Base-by-base conservation (phyloP, 352 stramenopile species). In the Phytophthora pseudosyringae region DNA sequence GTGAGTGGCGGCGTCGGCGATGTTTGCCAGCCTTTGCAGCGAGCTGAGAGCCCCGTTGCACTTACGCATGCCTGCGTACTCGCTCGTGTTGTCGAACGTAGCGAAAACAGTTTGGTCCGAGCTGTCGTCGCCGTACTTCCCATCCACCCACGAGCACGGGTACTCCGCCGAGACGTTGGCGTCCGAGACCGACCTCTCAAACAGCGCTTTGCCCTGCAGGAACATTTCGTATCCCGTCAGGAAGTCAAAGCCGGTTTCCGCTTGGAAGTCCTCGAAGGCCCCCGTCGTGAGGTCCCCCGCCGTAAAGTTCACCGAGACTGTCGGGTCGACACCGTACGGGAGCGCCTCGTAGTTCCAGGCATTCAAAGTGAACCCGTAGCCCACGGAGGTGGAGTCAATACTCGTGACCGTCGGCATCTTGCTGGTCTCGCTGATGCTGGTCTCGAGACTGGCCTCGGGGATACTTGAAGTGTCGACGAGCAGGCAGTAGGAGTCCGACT, bases 281-380 rank as follows among this genome's bases (percentile, higher is more conserved):
- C 32, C 38, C 8, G 15, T 33, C 3, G 35, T 38, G 16, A 67
- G 26, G 11, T 64, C 36, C 0, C 15, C 26, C 5, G 67, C 25
- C 16, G 59, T 54, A 35, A 81, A 59, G 11, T 67, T 62, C 0
- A 75, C 41, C 0, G 36, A 49, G 32, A 75, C 29, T 0, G 66
- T 59, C 0, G 71, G 51, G 5, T 58, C 40, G 4, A 71, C 38
- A 4, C 51, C 73, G 11, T 54, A 54, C 1, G 76, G 76, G 10
- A 83, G 61, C 11, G 71, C 73, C n/a, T 73, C 55, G 11, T 75
- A 65, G 39, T 86, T 86, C 76, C 76, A 86, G 21, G 68, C 61
- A 38, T 74, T 67, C 2, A 64, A 4, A 0, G 68, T 51, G 51
- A 83, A 86, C 4, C 76, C 76, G 40, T 66, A 86, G 18, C 71